These are phyloP conservation scores for Phanerodontia chrysosporium DNA, from an alignment of 768 basidiomycete genomes.

Conservation along the genomic window DNA sequence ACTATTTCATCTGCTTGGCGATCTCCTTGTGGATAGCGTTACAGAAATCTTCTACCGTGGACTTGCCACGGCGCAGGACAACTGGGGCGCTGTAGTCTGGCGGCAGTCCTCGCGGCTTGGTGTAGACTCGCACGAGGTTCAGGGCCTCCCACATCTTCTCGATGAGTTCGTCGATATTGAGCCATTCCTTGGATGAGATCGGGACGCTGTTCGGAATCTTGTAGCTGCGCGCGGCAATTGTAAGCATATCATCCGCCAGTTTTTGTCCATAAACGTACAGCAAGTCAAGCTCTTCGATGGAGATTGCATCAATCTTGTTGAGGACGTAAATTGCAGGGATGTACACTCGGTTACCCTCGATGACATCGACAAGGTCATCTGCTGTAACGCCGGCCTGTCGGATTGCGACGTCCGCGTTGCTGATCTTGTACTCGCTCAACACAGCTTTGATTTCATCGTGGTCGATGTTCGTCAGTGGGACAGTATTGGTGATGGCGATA, in stretches of 20 bases:
- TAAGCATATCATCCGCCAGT: not conserved
- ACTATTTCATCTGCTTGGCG: conserved; percentile 97
- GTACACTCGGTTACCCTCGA: conserved; percentile 95
- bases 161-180: conserved; percentile 93
- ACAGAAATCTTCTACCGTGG: conserved; percentile 85
- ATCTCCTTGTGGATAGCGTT: conserved; percentile 95
- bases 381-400: conserved; percentile 89
- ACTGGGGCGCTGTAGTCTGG: conserved; percentile 93
- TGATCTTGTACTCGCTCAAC: conserved; percentile 87
- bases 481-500: conserved; percentile 93
- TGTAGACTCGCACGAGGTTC: conserved; percentile 92
- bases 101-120: conserved; percentile 85
- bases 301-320: conserved; percentile 97
- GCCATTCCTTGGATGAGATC: conserved; percentile 89
- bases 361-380: conserved; percentile 95
- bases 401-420: conserved; percentile 88
- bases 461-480: conserved; percentile 92
- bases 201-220: conserved; percentile 96
- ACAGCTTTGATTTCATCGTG: conserved; percentile 96
- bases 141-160: conserved; percentile 92
- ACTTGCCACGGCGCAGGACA: conserved; percentile 64
- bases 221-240: conserved; percentile 48
- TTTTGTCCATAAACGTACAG: conserved; percentile 42
- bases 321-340: conserved; percentile 89
- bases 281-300: conserved; percentile 95